Evolutionary conservation across 2,329 filamentous ascomycete genomes (phyloP), one percentile per base, ranked within the genome.

Genomic region (Beauveria bassiana): DNA sequence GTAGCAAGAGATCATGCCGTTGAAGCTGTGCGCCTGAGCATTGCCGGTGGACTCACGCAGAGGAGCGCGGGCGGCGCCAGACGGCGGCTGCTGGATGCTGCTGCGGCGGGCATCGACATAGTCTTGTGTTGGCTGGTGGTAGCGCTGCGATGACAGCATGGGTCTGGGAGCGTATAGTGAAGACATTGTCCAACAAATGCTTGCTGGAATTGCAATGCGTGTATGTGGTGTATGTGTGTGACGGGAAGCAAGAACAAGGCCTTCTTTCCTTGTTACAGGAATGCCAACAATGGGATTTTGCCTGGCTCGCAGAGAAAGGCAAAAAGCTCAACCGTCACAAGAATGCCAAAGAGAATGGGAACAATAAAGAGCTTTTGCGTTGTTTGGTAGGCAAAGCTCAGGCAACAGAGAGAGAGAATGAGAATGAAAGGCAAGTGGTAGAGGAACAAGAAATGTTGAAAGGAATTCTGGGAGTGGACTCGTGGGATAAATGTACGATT

Each of bases 31-130:
- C 59, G 73, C 68, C 68, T 84, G 81, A 52, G 77, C 73, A 70
- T 84, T 85, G 67, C 78, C 78, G 14, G 77, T 80, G 22, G 79
- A 77, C 67, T 85, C 81, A 62, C 79, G 74, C 43, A 85, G 75
- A 34, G 82, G 81, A 63, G 78, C 73, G 63, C 79, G 68, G 66
- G 70, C 70, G 66, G 65, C 65, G 45, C 49, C 50, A 14, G 57
- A 28, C 50, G 53, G 50, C n/a, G 42, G 57, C 38, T 52, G 68
- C 68, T 47, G 50, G 7, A 71, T 62, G 57, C 71, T 72, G 65
- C 74, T 73, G 65, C 79, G 76, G 61, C 78, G 76, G 61, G 71
- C 68, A 66, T 82, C 80, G 65, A 75, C 66, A 66, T 80, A 81
- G 58, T 81, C 79, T 62, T 75, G 70, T 16, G 75, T 71, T 62